Conservation (phyloP, 169 alveolate species). For the Neospora caninum region DNA sequence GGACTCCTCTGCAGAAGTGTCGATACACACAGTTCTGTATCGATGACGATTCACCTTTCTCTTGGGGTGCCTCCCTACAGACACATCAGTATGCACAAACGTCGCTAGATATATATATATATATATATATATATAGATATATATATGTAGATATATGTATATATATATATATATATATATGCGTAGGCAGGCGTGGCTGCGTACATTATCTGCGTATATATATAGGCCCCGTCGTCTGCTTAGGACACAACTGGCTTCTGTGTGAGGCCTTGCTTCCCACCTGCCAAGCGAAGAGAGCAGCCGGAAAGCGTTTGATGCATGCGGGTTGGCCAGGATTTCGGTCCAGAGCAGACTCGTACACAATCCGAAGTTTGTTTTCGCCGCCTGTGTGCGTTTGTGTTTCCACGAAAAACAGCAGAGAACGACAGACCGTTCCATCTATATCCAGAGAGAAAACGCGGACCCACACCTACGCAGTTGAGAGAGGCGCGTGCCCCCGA, state of each 20-base stretch:
- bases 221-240: too few species aligned
- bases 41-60: too few species aligned
- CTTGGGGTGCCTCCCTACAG: too few species aligned
- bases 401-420: neutral
- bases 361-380: constrained; percentile 67
- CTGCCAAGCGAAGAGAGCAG: constrained; percentile 73
- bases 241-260: too few species aligned
- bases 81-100: too few species aligned
- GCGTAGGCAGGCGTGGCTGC: too few species aligned
- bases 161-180: neutral
- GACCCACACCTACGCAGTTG: too few species aligned
- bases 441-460: neutral
- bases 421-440: too few species aligned
- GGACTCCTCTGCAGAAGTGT: neutral
- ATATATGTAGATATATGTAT: neutral
- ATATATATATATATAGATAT: neutral
- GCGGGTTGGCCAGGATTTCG: constrained; percentile 55
- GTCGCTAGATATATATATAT: neutral
- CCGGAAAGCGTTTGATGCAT: constrained; percentile 71
- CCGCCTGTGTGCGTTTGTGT: constrained; percentile 51
- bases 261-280: too few species aligned
- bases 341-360: constrained; percentile 70
- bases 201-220: too few species aligned
- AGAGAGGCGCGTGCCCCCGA: too few species aligned
- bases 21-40: neutral